These are phyloP conservation scores for Phytophthora colocasiae DNA, from an alignment of 352 stramenopile species.

Conservation along the genomic window DNA sequence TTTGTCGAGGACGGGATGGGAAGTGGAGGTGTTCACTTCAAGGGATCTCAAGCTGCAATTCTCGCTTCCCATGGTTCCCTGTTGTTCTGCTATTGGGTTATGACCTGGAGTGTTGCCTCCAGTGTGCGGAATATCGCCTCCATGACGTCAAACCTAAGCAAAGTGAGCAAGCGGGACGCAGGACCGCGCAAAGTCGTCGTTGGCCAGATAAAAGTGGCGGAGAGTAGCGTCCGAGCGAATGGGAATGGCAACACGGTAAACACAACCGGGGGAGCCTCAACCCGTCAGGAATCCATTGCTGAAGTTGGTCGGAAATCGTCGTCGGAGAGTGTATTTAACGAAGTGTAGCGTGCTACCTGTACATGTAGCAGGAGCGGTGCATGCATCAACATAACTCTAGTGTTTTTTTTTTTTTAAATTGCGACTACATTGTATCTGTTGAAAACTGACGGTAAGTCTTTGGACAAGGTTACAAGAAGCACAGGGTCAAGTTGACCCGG, in stretches of 20 bases:
- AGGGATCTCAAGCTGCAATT: constrained; percentile 36
- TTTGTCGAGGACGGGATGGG: constrained; percentile 40
- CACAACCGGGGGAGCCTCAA: background rate
- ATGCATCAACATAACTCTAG: no score
- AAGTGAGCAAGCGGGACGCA: constrained; percentile 28
- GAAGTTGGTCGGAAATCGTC: constrained; percentile 20
- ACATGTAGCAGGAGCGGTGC: no score
- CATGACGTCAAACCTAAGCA: constrained; percentile 29
- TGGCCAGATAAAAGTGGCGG: constrained; percentile 15
- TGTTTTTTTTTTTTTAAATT: no score
- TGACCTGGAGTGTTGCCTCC: constrained; percentile 41
- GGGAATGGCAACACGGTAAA: constrained; percentile 2
- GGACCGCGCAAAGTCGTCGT: constrained; percentile 22
- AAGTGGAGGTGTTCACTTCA: constrained; percentile 37
- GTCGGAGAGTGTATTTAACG: constrained; percentile 25
- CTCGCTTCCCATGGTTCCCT: constrained; percentile 58
- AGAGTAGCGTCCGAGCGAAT: constrained; percentile 9
- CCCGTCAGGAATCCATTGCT: constrained; percentile 12
- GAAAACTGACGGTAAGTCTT: no score
- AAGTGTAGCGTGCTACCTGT: constrained; percentile 15
- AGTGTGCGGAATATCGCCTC: constrained; percentile 37
- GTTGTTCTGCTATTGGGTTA: constrained; percentile 68
- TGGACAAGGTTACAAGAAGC: no score
- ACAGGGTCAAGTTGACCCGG: no score
- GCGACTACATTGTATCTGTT: no score